Percentiles rank a stretch among this genome's conserved stretches.
Evolutionary conservation across 208 protist species (phyloP).

Genomic region (Wallacemonas collosoma): DNA sequence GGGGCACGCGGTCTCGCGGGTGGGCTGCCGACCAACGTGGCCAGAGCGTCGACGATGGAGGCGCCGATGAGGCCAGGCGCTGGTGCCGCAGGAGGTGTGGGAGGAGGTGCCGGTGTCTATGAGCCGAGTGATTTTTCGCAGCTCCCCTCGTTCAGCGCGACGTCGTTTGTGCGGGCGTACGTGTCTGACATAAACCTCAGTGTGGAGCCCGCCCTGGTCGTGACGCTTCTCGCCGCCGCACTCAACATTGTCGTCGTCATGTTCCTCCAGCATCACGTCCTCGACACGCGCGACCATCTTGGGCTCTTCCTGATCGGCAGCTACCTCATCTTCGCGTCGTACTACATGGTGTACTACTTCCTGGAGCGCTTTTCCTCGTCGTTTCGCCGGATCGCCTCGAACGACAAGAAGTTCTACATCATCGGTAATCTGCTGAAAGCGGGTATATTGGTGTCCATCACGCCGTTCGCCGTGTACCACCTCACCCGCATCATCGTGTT

Average conservation of each 20-base stretch:
- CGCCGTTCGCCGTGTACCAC: conserved; percentile 80
- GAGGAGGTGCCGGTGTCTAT: too few species aligned
- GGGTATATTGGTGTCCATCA: conserved; percentile 87
- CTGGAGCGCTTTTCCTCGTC: conserved; percentile 73
- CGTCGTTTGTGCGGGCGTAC: conserved; percentile 86
- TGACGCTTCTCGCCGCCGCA: conserved; percentile 58
- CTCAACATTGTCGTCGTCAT: conserved; percentile 73
- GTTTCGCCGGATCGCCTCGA: conserved; percentile 78
- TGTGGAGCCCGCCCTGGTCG: conserved; percentile 67
- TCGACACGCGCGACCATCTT: conserved; percentile 85
- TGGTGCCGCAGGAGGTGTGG: too few species aligned
- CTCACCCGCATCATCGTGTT: conserved; percentile 83
- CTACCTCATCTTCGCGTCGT: conserved; percentile 85
- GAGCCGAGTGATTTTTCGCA: conserved; percentile 25
- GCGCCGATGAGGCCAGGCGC: too few species aligned
- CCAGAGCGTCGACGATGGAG: too few species aligned
- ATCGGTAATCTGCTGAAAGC: conserved; percentile 92
- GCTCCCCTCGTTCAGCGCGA: conserved; percentile 75
- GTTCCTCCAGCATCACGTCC: conserved; percentile 85
- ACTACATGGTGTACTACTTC: conserved; percentile 92
- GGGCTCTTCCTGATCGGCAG: conserved; percentile 87
- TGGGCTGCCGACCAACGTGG: too few species aligned
- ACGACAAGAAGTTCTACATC: conserved; percentile 93
- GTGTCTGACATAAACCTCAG: conserved; percentile 74
- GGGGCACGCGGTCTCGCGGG: too few species aligned